Evolutionary conservation across 352 stramenopile species (phyloP), one percentile per base, ranked within the genome.

Genomic region (Phytophthora sansomeana): DNA sequence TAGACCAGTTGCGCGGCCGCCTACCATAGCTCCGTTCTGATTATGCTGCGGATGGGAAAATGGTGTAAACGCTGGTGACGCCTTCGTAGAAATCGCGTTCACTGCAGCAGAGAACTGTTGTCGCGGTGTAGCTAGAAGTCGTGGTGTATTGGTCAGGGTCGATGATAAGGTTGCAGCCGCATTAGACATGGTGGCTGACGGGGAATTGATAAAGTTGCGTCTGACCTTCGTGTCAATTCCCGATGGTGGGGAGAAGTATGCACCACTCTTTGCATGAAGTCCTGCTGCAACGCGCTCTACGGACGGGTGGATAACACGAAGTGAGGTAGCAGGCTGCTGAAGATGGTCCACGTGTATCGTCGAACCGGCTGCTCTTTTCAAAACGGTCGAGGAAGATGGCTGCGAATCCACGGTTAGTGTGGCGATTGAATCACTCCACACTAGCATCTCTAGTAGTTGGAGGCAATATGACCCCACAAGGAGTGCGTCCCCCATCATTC

Each of bases 81-180:
- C 80, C 55, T 92, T 94, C 0, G 84, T 90, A 16, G 85, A 93
- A 14, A 92, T 87, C 6, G 82, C 83, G 57, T 74, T 93, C 46
- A 95, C 81, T 6, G 87, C 87, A 3, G 88, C 86, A 0, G 86
- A 91, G 39, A 93, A 78, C 53, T 93, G 85, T 58, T 93, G 88
- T 0, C 85, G 75, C 21, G 86, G 88, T 10, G 85, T 90, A 4
- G 85, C 62, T 21, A 95, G 48, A 17, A 94, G 70, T 30, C 84
- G 84, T 6, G 85, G 85, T 1, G 84, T 94, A 51, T 81, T 92
- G 2, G 83, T 79, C 46, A 95, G 82, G 19, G 87, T 93, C 0
- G 82, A 90, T 16, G 80, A 89, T 9, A 92, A 70, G 6, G 80
- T 84, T 24, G 85, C 81, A 1, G 82, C 85, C n/a, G 84, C 85